phyloP scores from a whole-genome alignment of 805 yeast genomes.

The Yarrowia divulgata region DNA sequence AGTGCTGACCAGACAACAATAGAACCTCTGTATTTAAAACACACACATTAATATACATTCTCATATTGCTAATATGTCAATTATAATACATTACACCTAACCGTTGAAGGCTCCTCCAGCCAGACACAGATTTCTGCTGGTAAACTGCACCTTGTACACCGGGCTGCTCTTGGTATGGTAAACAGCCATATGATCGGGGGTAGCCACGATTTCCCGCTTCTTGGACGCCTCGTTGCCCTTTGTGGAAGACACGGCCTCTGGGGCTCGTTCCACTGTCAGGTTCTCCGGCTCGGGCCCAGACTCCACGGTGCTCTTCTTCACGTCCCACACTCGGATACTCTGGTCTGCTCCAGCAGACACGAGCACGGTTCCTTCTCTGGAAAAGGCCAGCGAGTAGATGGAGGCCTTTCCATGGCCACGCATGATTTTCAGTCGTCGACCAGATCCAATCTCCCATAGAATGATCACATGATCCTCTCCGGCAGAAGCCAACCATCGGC shows the following conservation, averaged over 20 bases:
- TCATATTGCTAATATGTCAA: slow-evolving; percentile 11
- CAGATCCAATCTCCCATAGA: slow-evolving; percentile 94
- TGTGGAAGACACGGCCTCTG: slow-evolving; percentile 41
- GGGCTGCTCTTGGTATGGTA: slow-evolving; percentile 94
- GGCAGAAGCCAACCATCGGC: slow-evolving; percentile 93
- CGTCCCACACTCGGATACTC: slow-evolving; percentile 95
- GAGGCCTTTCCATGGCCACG: slow-evolving; percentile 92
- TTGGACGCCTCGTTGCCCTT: slow-evolving; percentile 38
- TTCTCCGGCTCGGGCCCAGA: slow-evolving; percentile 80
- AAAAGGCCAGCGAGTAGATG: slow-evolving; percentile 82
- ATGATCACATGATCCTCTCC: slow-evolving; percentile 90
- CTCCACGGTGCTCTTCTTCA: slow-evolving; percentile 82
- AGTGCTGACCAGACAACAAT: slow-evolving; percentile 35
- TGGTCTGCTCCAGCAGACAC: slow-evolving; percentile 93
- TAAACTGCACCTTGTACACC: slow-evolving; percentile 89
- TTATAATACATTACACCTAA: slow-evolving; percentile 38
- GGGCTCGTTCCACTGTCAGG: slow-evolving; percentile 54
- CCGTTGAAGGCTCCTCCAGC: slow-evolving; percentile 89
- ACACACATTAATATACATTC: slow-evolving; percentile 12
- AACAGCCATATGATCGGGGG: slow-evolving; percentile 90
- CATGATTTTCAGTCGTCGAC: slow-evolving; percentile 87
- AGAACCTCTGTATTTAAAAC: slow-evolving; percentile 18
- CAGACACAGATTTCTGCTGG: slow-evolving; percentile 85
- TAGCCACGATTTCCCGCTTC: slow-evolving; percentile 75
- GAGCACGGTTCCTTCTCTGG: slow-evolving; percentile 85